Evolutionary conservation across 441 rosid species (phyloP).

Genomic region (Erodium trifolium): DNA sequence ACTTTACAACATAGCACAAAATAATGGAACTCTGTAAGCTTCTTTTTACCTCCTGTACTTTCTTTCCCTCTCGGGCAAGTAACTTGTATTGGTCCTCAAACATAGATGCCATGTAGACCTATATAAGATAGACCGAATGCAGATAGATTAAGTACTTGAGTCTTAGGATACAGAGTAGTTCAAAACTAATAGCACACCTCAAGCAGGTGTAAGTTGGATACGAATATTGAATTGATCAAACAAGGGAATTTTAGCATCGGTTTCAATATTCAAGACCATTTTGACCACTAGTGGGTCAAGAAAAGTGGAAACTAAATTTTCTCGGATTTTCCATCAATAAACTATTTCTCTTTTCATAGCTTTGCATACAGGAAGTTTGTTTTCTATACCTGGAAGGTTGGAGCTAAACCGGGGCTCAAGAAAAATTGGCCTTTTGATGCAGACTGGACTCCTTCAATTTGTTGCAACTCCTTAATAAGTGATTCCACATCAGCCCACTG

Average conservation of each 20-base stretch:
- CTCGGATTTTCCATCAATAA: no score
- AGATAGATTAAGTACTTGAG: background rate
- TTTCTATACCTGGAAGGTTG: slow-evolving; percentile 72
- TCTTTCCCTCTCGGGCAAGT: slow-evolving; percentile 67
- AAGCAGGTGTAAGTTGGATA: no score
- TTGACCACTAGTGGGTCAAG: background rate
- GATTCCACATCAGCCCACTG: slow-evolving; percentile 96
- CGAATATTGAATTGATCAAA: no score
- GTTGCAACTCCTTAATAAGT: slow-evolving; percentile 64
- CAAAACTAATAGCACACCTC: background rate
- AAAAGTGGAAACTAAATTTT: background rate
- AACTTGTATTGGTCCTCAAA: slow-evolving; percentile 75
- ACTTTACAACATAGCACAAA: no score
- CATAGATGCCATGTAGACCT: slow-evolving; percentile 95
- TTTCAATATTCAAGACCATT: no score
- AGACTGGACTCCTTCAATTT: slow-evolving; percentile 62
- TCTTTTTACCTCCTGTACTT: slow-evolving; percentile 71
- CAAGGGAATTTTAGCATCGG: no score
- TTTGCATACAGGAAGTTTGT: no score
- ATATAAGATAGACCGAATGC: slow-evolving; percentile 7
- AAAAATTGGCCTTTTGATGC: slow-evolving; percentile 79
- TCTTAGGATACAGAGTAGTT: no score
- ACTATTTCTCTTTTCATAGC: no score
- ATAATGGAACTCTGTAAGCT: background rate
- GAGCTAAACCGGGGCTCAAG: slow-evolving; percentile 88